Percentiles rank a stretch among this genome's conserved stretches.
Evolutionary conservation across 2,329 filamentous ascomycete genomes (phyloP).

Genomic region (Cladosporium sp.): DNA sequence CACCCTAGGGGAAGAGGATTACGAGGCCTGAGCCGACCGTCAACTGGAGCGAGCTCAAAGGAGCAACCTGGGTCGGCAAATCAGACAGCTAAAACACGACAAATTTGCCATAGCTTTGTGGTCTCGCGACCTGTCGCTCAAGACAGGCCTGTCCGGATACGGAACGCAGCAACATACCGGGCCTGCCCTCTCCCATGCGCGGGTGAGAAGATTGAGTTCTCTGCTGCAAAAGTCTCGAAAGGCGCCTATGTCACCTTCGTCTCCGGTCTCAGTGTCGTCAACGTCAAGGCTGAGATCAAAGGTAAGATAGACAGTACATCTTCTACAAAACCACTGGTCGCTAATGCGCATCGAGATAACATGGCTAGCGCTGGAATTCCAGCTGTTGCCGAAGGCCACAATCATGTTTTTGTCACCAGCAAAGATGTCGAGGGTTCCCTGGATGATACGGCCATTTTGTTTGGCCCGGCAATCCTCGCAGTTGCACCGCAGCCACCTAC

Average conservation of each 20-base stretch:
- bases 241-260: constrained; percentile 19
- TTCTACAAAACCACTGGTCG: no score
- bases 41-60: no score
- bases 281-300: constrained; percentile 14
- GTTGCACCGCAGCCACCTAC: no score
- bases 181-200: constrained; percentile 1
- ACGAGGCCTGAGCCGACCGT: no score
- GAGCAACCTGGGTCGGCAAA: no score
- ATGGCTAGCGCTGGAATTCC: constrained; percentile 17
- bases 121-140: no score
- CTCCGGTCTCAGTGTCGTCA: constrained; percentile 16
- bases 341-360: constrained; percentile 5
- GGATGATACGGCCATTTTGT: constrained; percentile 13
- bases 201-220: constrained; percentile 11
- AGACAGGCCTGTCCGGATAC: no score
- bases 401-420: constrained; percentile 20
- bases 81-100: no score
- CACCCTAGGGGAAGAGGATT: no score
- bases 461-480: constrained; percentile 18
- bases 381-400: constrained; percentile 15
- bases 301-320: constrained; percentile 7
- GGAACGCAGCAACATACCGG: not conserved
- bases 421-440: constrained; percentile 17
- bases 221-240: constrained; percentile 12
- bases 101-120: no score